Conservation (phyloP, 2,329 filamentous ascomycete genomes). For the Penicillium sp. region DNA sequence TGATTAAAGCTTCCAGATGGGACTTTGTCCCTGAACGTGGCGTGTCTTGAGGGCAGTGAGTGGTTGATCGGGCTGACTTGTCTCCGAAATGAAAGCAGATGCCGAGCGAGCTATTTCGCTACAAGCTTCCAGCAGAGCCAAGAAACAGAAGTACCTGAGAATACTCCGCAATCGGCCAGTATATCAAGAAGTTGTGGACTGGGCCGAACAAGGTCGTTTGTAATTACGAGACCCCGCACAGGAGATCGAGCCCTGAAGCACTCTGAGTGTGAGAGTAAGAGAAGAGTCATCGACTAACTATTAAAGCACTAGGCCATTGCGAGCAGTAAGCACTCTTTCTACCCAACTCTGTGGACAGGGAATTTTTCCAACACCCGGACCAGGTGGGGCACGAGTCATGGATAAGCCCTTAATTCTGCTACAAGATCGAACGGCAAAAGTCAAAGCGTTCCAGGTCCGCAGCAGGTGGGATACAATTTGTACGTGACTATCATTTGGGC, state of each 20-base stretch:
- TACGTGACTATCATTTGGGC: neutral
- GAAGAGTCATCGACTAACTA: neutral
- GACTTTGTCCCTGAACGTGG: neutral
- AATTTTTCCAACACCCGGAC: conserved; percentile 12
- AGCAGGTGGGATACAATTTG: neutral
- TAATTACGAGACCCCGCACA: neutral
- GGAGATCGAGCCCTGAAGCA: neutral
- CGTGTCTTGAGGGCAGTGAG: neutral
- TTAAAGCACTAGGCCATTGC: neutral
- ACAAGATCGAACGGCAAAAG: conserved; percentile 1
- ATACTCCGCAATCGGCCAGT: neutral
- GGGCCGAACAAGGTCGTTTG: neutral
- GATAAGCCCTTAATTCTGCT: conserved; percentile 13
- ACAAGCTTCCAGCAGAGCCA: neutral
- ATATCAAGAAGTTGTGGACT: neutral
- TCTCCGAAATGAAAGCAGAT: neutral
- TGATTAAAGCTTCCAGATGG: neutral
- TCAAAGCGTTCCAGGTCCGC: conserved; percentile 2
- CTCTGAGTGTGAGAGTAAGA: conserved; percentile 3
- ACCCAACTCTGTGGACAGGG: conserved; percentile 3
- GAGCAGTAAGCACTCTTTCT: neutral
- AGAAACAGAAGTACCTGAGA: neutral
- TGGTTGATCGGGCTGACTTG: neutral
- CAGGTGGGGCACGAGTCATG: conserved; percentile 21
- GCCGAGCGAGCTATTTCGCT: neutral